phyloP scores from a whole-genome alignment of 2,329 filamentous ascomycete species.

The Nemania sp. region DNA sequence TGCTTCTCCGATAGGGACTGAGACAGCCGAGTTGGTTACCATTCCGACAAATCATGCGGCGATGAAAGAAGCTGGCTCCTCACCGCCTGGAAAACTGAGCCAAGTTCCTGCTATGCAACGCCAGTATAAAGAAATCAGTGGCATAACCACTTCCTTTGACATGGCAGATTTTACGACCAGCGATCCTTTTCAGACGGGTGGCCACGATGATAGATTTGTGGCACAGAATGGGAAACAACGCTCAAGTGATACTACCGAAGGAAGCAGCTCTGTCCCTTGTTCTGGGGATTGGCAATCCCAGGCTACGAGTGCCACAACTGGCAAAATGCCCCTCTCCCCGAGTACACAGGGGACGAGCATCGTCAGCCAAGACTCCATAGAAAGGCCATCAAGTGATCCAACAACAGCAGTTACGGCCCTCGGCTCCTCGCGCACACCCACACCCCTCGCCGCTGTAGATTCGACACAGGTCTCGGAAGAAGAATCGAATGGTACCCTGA shows the following conservation, averaged over 20 bases:
- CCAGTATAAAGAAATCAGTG: slow-evolving; percentile 51
- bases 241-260: slow-evolving; percentile 66
- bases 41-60: slow-evolving; percentile 35
- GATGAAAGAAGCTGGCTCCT: slow-evolving; percentile 35
- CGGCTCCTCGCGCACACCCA: slow-evolving; percentile 40
- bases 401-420: slow-evolving; percentile 47
- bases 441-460: slow-evolving; percentile 35
- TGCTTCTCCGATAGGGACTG: slow-evolving; percentile 26
- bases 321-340: slow-evolving; percentile 67
- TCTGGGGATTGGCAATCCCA: slow-evolving; percentile 66
- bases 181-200: slow-evolving; percentile 53
- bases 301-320: slow-evolving; percentile 65
- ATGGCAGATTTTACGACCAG: slow-evolving; percentile 54
- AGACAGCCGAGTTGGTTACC: slow-evolving; percentile 28
- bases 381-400: slow-evolving; percentile 52
- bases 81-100: slow-evolving; percentile 34
- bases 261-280: slow-evolving; percentile 57
- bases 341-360: slow-evolving; percentile 70
- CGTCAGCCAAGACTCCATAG: slow-evolving; percentile 62
- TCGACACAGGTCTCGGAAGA: slow-evolving; percentile 41
- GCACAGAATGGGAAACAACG: slow-evolving; percentile 54
- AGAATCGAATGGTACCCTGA: slow-evolving; percentile 50
- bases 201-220: slow-evolving; percentile 41
- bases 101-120: slow-evolving; percentile 42
- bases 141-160: slow-evolving; percentile 49